A percentile compares a stretch with the other conserved stretches of the same genome.
Conservation (phyloP, 352 stramenopile species). For the Phytophthora tentaculata region DNA sequence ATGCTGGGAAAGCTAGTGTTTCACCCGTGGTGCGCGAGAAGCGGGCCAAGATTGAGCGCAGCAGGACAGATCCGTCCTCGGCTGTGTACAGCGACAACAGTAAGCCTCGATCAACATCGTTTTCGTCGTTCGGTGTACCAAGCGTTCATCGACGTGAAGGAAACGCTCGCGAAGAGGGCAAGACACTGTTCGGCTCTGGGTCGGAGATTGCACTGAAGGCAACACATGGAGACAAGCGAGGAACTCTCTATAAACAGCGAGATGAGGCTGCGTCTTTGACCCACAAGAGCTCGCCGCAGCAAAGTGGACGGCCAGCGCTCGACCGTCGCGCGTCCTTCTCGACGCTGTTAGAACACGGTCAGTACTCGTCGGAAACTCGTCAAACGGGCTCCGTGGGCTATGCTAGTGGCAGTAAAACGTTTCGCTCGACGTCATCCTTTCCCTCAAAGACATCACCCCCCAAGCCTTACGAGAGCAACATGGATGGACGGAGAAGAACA, state of each 20-base stretch:
- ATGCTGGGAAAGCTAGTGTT: not conserved
- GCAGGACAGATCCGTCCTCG: constrained; percentile 21
- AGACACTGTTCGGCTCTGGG: constrained; percentile 5
- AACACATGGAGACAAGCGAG: constrained; percentile 27
- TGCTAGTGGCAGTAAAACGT: constrained; percentile 25
- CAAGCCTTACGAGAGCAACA: constrained; percentile 19
- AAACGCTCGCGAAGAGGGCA: constrained; percentile 11
- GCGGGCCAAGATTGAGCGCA: constrained; percentile 29
- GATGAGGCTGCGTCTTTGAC: constrained; percentile 7
- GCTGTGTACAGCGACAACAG: constrained; percentile 13
- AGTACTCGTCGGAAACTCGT: constrained; percentile 14
- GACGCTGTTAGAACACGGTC: constrained; percentile 22
- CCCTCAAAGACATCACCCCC: constrained; percentile 10
- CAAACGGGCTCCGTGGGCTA: constrained; percentile 17
- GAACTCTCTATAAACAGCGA: constrained; percentile 23
- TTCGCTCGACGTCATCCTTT: constrained; percentile 17
- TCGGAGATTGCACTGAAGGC: constrained; percentile 7
- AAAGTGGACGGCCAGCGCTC: constrained; percentile 34
- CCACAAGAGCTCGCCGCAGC: constrained; percentile 27
- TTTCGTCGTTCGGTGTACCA: constrained; percentile 34
- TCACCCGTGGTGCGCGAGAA: constrained; percentile 22
- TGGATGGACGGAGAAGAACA: constrained; percentile 23
- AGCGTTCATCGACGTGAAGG: constrained; percentile 14
- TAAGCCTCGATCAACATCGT: constrained; percentile 50
- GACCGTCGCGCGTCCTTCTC: constrained; percentile 63